These are phyloP conservation scores for Plicaturopsis crispa DNA, from an alignment of 768 basidiomycete species.

Conservation along the genomic window DNA sequence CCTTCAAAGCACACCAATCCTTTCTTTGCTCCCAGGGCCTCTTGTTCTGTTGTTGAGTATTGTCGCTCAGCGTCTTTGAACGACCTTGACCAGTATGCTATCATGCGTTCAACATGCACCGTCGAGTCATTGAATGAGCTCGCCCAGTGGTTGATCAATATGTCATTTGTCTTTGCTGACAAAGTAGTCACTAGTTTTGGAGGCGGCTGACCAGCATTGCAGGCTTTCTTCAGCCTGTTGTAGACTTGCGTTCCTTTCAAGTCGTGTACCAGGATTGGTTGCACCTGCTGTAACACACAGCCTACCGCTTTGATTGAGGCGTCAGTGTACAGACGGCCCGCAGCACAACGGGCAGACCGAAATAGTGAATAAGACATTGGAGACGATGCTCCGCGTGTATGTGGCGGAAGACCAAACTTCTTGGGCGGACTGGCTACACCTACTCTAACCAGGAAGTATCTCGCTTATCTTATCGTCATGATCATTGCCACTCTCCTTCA, in stretches of 20 bases:
- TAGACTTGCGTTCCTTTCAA: slow-evolving; percentile 20
- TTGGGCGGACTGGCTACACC: too few species aligned
- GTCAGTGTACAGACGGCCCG: slow-evolving; percentile 29
- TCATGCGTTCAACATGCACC: slow-evolving; percentile 23
- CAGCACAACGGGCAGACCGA: too few species aligned
- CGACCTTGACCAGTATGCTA: slow-evolving; percentile 21
- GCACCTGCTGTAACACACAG: slow-evolving; percentile 24
- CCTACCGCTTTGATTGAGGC: slow-evolving; percentile 22
- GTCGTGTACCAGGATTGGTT: slow-evolving; percentile 19
- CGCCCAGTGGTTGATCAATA: slow-evolving; percentile 11
- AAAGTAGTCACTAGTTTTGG: slow-evolving; percentile 15
- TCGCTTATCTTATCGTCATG: too few species aligned
- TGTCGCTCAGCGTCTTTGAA: slow-evolving; percentile 25
- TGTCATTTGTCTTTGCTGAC: slow-evolving; percentile 13
- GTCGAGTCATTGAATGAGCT: slow-evolving; percentile 21
- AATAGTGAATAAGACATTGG: too few species aligned
- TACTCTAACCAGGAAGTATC: too few species aligned
- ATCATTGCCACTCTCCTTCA: too few species aligned
- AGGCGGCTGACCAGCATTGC: slow-evolving; percentile 9
- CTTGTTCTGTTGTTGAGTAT: slow-evolving; percentile 30
- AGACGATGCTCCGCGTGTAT: too few species aligned
- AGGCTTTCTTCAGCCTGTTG: slow-evolving; percentile 15
- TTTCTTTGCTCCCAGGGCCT: slow-evolving; percentile 30
- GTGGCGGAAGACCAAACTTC: too few species aligned
- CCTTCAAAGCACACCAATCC: slow-evolving; percentile 31